Evolutionary conservation across 306 rosid species (phyloP).

Genomic region (Corylus heterophylla): DNA sequence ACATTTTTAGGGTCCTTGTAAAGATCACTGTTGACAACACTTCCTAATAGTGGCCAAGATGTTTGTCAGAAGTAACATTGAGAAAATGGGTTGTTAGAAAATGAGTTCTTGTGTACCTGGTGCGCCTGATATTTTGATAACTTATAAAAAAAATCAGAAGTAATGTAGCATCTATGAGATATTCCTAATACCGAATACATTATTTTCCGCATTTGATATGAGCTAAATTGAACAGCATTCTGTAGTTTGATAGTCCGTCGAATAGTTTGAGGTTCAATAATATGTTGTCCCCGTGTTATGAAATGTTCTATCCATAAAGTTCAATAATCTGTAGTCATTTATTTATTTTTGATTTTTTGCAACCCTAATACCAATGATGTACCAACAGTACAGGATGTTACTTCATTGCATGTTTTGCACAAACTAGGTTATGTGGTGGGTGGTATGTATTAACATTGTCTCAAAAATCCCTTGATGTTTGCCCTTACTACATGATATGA

Average conservation of each 20-base stretch:
- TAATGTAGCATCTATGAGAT: not conserved
- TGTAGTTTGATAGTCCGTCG: not conserved
- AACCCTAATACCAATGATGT: not conserved
- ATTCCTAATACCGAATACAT: not conserved
- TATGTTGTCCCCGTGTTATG: not conserved
- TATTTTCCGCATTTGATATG: not conserved
- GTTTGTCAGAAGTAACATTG: not conserved
- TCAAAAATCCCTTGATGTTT: not conserved
- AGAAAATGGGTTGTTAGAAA: not conserved
- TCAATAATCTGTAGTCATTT: not conserved
- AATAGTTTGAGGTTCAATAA: not conserved
- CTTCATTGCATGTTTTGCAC: not conserved
- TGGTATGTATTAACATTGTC: not conserved
- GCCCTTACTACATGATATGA: not conserved
- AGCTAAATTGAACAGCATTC: not conserved
- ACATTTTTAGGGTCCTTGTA: not conserved
- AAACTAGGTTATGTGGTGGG: not conserved
- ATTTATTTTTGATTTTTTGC: not conserved
- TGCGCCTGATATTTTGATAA: no score
- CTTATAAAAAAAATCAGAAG: not conserved
- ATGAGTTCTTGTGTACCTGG: not conserved
- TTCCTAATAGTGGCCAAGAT: not conserved
- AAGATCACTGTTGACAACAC: not conserved
- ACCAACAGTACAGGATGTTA: not conserved
- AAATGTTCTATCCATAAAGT: not conserved